phyloP scores from a whole-genome alignment of 305 asterid genomes.

The Rubia balearica region DNA sequence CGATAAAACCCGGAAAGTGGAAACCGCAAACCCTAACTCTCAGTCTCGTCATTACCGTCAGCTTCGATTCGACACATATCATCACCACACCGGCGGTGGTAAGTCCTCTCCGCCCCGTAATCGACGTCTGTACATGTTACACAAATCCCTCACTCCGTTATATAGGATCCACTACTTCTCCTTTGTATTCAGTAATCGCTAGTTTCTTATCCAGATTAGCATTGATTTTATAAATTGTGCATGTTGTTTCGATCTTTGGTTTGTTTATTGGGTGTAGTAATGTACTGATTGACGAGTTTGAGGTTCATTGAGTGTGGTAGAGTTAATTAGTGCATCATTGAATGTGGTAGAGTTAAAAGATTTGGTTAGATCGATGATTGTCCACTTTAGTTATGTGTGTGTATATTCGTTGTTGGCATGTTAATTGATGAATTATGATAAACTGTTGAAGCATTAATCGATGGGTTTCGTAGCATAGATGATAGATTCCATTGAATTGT shows the following conservation, averaged over 20 bases:
- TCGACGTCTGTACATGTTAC: neutral
- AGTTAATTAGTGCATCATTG: neutral
- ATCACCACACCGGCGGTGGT: constrained; percentile 1
- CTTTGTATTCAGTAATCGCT: neutral
- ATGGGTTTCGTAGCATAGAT: neutral
- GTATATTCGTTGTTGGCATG: neutral
- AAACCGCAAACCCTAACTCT: neutral
- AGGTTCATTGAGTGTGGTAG: neutral
- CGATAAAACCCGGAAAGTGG: neutral
- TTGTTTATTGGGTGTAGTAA: neutral
- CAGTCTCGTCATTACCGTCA: constrained; percentile 8
- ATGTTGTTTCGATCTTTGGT: neutral
- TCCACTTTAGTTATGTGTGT: neutral
- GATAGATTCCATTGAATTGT: neutral
- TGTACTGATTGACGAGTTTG: neutral
- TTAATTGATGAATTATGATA: neutral
- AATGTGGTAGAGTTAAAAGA: neutral
- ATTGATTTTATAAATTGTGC: neutral
- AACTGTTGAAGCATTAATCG: neutral
- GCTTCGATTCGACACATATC: neutral
- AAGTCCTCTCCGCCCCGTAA: constrained; percentile 4
- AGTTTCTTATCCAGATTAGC: neutral
- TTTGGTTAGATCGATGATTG: neutral
- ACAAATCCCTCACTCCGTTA: neutral
- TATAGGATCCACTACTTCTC: neutral